Evolutionary conservation across 2,329 filamentous ascomycete species (phyloP).

Genomic region (Xylariaceae sp.): DNA sequence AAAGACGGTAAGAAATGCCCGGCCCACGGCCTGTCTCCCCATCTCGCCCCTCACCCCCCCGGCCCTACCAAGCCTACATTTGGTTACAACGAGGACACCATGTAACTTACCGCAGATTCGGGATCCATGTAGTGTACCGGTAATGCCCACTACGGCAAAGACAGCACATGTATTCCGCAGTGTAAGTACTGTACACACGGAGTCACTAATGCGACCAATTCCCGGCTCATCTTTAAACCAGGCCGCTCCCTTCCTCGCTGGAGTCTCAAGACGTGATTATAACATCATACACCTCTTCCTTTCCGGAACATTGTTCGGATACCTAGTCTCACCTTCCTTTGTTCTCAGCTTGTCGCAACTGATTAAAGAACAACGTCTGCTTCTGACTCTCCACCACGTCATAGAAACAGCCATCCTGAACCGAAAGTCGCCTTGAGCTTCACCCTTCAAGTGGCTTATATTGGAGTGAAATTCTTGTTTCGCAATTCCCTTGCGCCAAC

Average conservation of each 20-base stretch:
- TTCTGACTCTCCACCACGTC: conserved; percentile 9
- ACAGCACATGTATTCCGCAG: background rate
- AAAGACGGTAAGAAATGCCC: conserved; percentile 19
- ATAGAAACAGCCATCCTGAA: background rate
- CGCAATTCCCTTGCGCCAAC: background rate
- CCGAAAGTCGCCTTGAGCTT: background rate
- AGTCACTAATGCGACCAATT: conserved; percentile 12
- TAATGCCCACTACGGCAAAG: background rate
- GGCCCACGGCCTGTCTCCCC: background rate
- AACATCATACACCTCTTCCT: conserved; percentile 7
- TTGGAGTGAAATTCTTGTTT: background rate
- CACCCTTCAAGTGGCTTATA: conserved; percentile 3
- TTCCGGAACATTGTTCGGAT: background rate
- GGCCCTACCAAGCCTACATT: background rate
- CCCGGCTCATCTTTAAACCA: conserved; percentile 21
- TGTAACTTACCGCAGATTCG: conserved; percentile 19
- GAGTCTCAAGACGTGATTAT: conserved; percentile 7
- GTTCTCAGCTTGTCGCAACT: background rate
- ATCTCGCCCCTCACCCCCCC: background rate
- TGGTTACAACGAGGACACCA: background rate
- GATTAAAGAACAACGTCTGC: conserved; percentile 7
- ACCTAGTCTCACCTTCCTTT: conserved; percentile 2
- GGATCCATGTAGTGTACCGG: conserved; percentile 17
- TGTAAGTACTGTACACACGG: background rate
- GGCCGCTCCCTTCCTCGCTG: conserved; percentile 11